Evolutionary conservation across 2,329 filamentous ascomycete species (phyloP), one percentile per base, ranked within the genome.

Genomic region (Trichoderma sp.): DNA sequence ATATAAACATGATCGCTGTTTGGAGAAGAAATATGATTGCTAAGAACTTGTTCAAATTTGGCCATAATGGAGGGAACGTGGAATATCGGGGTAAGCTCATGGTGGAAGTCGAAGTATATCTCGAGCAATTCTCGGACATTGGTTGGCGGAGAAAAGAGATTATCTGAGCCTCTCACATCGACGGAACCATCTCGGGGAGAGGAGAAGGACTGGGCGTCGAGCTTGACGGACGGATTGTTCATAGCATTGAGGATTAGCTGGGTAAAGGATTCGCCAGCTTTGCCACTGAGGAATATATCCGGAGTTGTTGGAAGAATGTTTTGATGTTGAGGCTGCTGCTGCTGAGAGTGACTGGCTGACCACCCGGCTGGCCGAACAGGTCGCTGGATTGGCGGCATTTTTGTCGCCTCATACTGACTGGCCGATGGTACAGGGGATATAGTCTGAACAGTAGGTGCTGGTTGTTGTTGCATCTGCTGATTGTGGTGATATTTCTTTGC

Each of bases 161-260:
- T 43, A 17, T 59, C 36, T 2, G 66, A 43, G 55, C 55, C 43
- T 30, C 26, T 32, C 6, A 59, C 5, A 12, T 68, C 66, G 13
- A 47, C 53, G 3, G 55, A 61, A 9, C 8, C n/a, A 39, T 61
- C 66, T 20, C 66, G 39, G 11, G 66, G 66, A 13, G 66, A 68
- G 4, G 66, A 50, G 17, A 68, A 68, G 1, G 66, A 50, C 28
- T 47, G 66, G n/a, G 36, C 28, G 17, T 68, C 66, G 8, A 68
- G 55, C 55, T 57, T 68, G 4, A 39, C 36, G 2, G 66, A 68
- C 3, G 66, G 66, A 12, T 68, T 43, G 30, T 68, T 68, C 66
- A 68, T 61, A 23, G 66, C 66, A 26, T 61, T 68, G 36, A 68
- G 66, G n/a, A 68, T 68, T 5, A 68, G 15, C 55, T 59, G 66